These are phyloP conservation scores for Teunomyces aglyptinius DNA, from an alignment of 805 yeast species.

Conservation along the genomic window DNA sequence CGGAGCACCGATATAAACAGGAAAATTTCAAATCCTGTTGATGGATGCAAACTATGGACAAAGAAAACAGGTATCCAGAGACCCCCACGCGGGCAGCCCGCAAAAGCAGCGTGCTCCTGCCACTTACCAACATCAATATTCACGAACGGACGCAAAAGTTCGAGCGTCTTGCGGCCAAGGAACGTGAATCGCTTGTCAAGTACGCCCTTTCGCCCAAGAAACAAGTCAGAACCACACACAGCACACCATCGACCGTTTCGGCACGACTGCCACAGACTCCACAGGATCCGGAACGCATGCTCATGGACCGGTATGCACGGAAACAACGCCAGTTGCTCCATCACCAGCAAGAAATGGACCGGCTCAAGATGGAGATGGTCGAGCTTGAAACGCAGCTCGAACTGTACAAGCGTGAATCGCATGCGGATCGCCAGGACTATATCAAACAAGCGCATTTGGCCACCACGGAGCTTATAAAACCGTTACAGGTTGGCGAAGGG, in stretches of 20 bases:
- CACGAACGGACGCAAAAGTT: slow-evolving; percentile 1
- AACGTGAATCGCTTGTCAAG: slow-evolving; percentile 48
- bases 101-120: background rate
- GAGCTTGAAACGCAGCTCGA: slow-evolving; percentile 24
- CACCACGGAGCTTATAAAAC: slow-evolving; percentile 4
- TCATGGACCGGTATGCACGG: slow-evolving; percentile 37
- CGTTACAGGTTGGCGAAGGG: too few species aligned
- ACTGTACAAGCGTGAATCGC: slow-evolving; percentile 10
- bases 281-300: slow-evolving; percentile 4
- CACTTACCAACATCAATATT: background rate
- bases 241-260: background rate
- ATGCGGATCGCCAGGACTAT: slow-evolving; percentile 4
- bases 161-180: background rate
- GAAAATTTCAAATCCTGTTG: background rate
- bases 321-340: slow-evolving; percentile 56
- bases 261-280: background rate
- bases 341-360: slow-evolving; percentile 39
- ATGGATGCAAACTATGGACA: background rate
- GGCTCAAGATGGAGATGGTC: slow-evolving; percentile 34
- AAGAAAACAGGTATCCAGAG: background rate
- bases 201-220: slow-evolving; percentile 28
- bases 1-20: too few species aligned
- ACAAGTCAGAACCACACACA: background rate
- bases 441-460: slow-evolving; percentile 10
- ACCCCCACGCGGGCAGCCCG: background rate